phyloP scores from a whole-genome alignment of 441 rosid species.

The Theobroma grandiflorum region DNA sequence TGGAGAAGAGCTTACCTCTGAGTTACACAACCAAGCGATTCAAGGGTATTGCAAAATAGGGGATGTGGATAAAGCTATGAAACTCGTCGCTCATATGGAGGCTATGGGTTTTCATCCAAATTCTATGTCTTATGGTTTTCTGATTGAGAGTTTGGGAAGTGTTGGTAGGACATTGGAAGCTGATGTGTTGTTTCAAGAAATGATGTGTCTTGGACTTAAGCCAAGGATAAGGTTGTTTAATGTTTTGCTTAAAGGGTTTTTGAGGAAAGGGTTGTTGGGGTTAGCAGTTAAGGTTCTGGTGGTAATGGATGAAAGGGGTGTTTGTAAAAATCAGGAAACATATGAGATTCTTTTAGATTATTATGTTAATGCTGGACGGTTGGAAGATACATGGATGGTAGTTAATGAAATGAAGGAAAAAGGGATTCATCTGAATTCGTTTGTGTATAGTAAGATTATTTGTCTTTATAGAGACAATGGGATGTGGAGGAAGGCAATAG shows the following conservation, averaged over 20 bases:
- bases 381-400: conserved; percentile 65
- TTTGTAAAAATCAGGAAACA: conserved; percentile 52
- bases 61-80: conserved; percentile 55
- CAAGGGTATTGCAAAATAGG: conserved; percentile 49
- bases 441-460: conserved; percentile 62
- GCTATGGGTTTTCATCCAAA: conserved; percentile 53
- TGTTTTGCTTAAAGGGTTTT: conserved; percentile 55
- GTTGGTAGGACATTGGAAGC: conserved; percentile 70
- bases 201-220: conserved; percentile 41
- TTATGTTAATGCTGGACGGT: conserved; percentile 63
- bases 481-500: conserved; percentile 81
- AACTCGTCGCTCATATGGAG: conserved; percentile 58
- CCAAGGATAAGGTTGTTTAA: conserved; percentile 49
- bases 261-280: conserved; percentile 60
- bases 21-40: conserved; percentile 40
- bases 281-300: conserved; percentile 49
- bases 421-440: conserved; percentile 48
- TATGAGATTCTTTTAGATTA: conserved; percentile 60
- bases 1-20: conserved; percentile 43
- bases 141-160: conserved; percentile 54
- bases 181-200: conserved; percentile 66
- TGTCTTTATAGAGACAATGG: conserved; percentile 77
- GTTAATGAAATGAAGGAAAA: conserved; percentile 62
- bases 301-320: conserved; percentile 42
- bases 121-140: conserved; percentile 44